Evolutionary conservation across 805 yeast species (phyloP), one percentile per base, ranked within the genome.

Genomic region (Ogataea saltuana): DNA sequence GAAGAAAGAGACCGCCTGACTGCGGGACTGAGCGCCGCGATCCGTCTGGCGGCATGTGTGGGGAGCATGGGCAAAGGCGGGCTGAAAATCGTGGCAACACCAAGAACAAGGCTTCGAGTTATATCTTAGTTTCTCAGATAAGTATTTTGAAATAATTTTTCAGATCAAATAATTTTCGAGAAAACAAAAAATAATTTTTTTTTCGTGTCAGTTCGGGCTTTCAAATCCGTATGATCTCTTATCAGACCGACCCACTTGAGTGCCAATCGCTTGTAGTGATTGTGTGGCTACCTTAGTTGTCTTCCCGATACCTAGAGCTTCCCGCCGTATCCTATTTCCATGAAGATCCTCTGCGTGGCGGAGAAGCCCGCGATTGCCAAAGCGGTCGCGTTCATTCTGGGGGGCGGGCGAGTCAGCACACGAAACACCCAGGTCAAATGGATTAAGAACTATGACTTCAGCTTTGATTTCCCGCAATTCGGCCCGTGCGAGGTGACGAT

Each of bases 331-430:
- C n/a, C n/a, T n/a, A n/a, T n/a, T 28, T 11, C 10, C 23, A 85
- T 87, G 93, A 81, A 70, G 52, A 78, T 93, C 4, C 76, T 93
- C 36, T 91, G 97, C 67, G 97, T 93, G 44, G 99, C 99, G 2
- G 99, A 93, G 68, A 93, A 93, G 66, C 95, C 95, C 44, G 87
- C 97, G 1, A 93, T 93, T 37, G 95, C 97, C 3, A 88, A 83
- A 60, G 84, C 88, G 10, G 89, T 93, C 10, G 76, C 95, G 0
- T 61, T 65, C 28, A 82, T 83, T 1, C 74, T 93, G 2, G 81
- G 93, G 13, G 96, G 96, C 6, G 95, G 95, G 1, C 58, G 74
- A 4, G 65, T 71, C 12, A 56, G 61, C 4, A 57, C 74, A 13
- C 67, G 85, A 25, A 65, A 71, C 39, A 70, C 88, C 2, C 58